These are phyloP conservation scores for Babjeviella inositovora DNA, from an alignment of 805 yeast genomes.

Conservation along the genomic window DNA sequence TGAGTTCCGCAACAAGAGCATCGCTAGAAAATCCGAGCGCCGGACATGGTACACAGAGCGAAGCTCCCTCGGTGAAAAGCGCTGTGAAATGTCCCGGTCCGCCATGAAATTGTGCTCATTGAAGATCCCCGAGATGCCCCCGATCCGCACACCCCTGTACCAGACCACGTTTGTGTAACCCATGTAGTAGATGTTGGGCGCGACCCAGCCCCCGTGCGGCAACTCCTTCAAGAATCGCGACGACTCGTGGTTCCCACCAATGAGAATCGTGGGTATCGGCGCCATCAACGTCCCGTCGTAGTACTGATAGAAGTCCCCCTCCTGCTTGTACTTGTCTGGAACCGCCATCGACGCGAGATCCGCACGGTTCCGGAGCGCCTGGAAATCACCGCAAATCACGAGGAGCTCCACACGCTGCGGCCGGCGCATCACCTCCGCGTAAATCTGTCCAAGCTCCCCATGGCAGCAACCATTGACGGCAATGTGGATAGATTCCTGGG, in stretches of 20 bases:
- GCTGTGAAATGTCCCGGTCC: too few relatives aligned
- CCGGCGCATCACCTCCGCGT: conserved; percentile 10
- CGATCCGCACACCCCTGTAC: conserved; percentile 63
- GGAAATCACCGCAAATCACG: conserved; percentile 85
- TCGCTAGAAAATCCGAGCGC: conserved; percentile 41
- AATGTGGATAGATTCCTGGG: too few relatives aligned
- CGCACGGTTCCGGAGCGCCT: conserved; percentile 45
- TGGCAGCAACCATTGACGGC: conserved; percentile 90
- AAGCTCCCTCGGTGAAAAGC: too few relatives aligned
- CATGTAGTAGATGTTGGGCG: conserved; percentile 71
- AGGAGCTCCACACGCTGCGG: conserved; percentile 38
- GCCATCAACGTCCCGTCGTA: conserved; percentile 45
- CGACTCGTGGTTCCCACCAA: conserved; percentile 95
- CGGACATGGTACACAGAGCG: conserved; percentile 65
- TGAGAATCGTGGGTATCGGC: conserved; percentile 63
- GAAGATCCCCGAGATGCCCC: conserved; percentile 78
- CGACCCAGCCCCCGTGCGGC: conserved; percentile 85
- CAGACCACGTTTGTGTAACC: conserved; percentile 67
- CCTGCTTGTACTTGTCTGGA: conserved; percentile 55
- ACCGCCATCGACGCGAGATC: conserved; percentile 64
- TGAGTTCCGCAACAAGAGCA: conserved; percentile 18
- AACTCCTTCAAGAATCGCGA: conserved; percentile 62
- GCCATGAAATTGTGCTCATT: conserved; percentile 32
- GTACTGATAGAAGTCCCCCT: conserved; percentile 75
- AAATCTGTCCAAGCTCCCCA: conserved; percentile 55